Evolutionary conservation across 306 rosid genomes (phyloP).

Genomic region (Astragalus membranaceus): DNA sequence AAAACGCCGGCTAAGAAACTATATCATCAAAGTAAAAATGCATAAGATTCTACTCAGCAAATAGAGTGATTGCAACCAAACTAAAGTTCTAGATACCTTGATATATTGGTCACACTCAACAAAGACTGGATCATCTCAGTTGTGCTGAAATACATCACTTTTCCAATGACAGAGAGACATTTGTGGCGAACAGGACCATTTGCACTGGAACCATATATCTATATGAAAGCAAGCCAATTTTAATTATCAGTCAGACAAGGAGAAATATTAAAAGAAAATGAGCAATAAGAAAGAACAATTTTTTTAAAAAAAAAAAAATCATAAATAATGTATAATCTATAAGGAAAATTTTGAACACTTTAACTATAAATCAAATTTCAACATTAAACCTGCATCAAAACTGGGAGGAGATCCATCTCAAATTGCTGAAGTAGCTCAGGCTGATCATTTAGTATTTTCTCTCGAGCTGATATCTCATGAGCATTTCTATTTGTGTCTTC

Average conservation of each 20-base stretch:
- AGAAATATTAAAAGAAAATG: background rate
- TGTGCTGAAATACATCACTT: conserved; percentile 80
- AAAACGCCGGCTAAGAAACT: conserved; percentile 90
- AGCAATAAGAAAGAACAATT: background rate
- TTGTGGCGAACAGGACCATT: conserved; percentile 90
- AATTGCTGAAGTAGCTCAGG: conserved; percentile 84
- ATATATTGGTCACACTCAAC: conserved; percentile 62
- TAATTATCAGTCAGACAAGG: conserved; percentile 1
- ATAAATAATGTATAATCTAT: background rate
- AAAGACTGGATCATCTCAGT: conserved; percentile 87
- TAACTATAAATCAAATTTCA: background rate
- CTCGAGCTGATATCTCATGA: conserved; percentile 67
- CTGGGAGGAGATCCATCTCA: conserved; percentile 85
- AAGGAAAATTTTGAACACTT: background rate
- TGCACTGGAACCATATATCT: conserved; percentile 91
- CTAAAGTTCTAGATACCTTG: conserved; percentile 51
- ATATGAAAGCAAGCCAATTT: conserved; percentile 12
- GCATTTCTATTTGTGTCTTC: conserved; percentile 56
- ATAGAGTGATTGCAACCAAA: conserved; percentile 3
- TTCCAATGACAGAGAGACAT: conserved; percentile 83
- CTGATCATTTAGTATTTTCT: conserved; percentile 73
- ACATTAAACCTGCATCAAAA: conserved; percentile 56
- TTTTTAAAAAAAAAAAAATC: background rate
- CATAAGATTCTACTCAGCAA: conserved; percentile 8
- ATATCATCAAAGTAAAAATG: conserved; percentile 19